Conservation (phyloP, 257 asterid species). For the Lantana camara region DNA sequence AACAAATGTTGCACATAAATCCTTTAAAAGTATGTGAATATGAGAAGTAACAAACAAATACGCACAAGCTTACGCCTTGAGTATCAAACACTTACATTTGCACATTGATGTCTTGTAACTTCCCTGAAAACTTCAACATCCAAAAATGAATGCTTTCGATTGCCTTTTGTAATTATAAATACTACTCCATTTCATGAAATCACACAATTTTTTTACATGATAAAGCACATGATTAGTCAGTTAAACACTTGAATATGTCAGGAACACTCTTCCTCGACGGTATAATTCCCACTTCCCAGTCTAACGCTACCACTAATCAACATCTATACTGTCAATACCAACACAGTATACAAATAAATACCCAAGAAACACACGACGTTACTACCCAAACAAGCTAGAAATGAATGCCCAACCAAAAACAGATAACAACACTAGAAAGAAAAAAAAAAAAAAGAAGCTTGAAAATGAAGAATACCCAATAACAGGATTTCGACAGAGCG, state of each 20-base stretch:
- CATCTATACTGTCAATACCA: not conserved
- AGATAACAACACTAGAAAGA: not conserved
- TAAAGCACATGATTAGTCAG: not conserved
- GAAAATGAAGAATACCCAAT: constrained; percentile 59
- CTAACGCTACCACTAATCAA: not conserved
- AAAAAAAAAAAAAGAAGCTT: not conserved
- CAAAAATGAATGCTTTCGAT: not conserved
- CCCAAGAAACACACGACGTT: constrained; percentile 40
- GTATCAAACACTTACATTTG: not conserved
- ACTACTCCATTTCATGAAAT: not conserved
- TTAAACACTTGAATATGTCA: not conserved
- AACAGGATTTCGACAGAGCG: constrained; percentile 63
- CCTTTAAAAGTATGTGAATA: not conserved
- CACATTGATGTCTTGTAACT: not conserved
- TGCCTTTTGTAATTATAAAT: not conserved
- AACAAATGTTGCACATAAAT: not conserved
- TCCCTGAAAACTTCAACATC: not conserved
- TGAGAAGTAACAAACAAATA: constrained; percentile 7
- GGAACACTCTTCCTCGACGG: not conserved
- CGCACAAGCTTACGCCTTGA: not conserved
- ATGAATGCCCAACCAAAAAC: constrained; percentile 55
- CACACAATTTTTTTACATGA: not conserved
- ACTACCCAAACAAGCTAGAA: not conserved
- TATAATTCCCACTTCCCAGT: too few species aligned
- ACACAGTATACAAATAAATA: constrained; percentile 23